Evolutionary conservation across 176 grass and related monocot genomes (phyloP).

Genomic region (Pontederia crassipes): DNA sequence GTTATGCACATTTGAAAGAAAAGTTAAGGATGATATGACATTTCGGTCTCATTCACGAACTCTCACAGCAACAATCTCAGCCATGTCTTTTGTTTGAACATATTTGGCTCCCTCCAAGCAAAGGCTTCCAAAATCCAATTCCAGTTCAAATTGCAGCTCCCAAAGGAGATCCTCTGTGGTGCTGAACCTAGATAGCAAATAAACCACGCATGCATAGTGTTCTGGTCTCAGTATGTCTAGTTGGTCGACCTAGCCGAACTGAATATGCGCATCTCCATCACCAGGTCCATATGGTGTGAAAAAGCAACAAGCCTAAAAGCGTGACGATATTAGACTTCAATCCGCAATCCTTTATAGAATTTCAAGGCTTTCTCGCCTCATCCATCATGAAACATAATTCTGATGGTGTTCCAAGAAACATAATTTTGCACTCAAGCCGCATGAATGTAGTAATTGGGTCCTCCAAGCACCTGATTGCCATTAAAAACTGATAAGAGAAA

Average conservation of each 20-base stretch:
- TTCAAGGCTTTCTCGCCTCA: constrained; percentile 36
- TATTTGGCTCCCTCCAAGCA: constrained; percentile 56
- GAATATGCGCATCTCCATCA: constrained; percentile 48
- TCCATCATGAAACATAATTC: constrained; percentile 24
- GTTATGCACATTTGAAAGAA: constrained; percentile 63
- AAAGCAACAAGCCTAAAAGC: constrained; percentile 56
- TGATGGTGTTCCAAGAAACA: constrained; percentile 56
- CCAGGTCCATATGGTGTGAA: constrained; percentile 61
- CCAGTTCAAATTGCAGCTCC: constrained; percentile 52
- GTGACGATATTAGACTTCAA: constrained; percentile 39
- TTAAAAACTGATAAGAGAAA: constrained; percentile 73
- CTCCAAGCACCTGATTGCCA: constrained; percentile 55
- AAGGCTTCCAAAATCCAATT: constrained; percentile 75
- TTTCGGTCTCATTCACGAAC: constrained; percentile 41
- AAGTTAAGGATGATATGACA: constrained; percentile 59
- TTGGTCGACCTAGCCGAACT: constrained; percentile 35
- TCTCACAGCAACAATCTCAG: constrained; percentile 24
- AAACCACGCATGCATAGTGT: constrained; percentile 68
- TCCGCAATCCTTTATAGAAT: constrained; percentile 43
- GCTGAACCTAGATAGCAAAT: constrained; percentile 47
- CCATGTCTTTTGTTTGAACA: constrained; percentile 47
- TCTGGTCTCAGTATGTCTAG: constrained; percentile 36
- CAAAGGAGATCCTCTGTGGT: constrained; percentile 54
- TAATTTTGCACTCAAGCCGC: constrained; percentile 32
- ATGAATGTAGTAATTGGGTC: constrained; percentile 50